Percentiles rank a stretch among this genome's conserved stretches.
Evolutionary conservation across 1,139 yeast species (phyloP).

Genomic region (Candida buenavistaensis): DNA sequence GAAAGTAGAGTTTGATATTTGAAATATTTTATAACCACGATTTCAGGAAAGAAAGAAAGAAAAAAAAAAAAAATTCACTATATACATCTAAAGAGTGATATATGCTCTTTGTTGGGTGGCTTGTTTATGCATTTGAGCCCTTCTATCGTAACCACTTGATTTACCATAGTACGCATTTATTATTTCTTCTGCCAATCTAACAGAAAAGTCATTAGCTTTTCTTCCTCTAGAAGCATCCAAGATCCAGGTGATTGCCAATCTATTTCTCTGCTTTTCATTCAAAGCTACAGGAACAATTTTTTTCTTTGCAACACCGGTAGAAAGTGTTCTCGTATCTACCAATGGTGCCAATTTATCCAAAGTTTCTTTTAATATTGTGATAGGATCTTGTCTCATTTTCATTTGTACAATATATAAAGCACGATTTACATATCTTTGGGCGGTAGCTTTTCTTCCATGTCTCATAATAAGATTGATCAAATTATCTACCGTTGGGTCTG

Average conservation of each 20-base stretch:
- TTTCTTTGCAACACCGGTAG: conserved; percentile 85
- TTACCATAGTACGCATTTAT: conserved; percentile 75
- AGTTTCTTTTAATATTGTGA: conserved; percentile 67
- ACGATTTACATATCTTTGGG: conserved; percentile 70
- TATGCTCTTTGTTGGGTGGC: conserved; percentile 85
- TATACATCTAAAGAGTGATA: no score
- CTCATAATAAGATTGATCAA: conserved; percentile 89
- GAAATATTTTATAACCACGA: no score
- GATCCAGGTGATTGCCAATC: conserved; percentile 90
- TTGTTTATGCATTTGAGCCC: conserved; percentile 76
- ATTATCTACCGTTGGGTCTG: conserved; percentile 73
- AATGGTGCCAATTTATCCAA: conserved; percentile 85
- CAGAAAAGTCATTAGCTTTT: conserved; percentile 78
- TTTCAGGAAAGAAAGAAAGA: no score
- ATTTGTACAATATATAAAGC: conserved; percentile 81
- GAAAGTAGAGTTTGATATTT: no score
- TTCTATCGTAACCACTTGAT: conserved; percentile 82
- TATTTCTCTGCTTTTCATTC: conserved; percentile 75
- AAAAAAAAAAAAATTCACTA: no score
- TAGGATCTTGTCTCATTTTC: conserved; percentile 73
- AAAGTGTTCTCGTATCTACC: conserved; percentile 72
- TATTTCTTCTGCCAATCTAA: conserved; percentile 88
- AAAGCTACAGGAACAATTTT: conserved; percentile 81
- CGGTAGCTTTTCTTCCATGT: conserved; percentile 83
- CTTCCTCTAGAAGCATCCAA: conserved; percentile 80